Conservation (phyloP, 441 rosid species). For the Bocquillonia castaneifolia region DNA sequence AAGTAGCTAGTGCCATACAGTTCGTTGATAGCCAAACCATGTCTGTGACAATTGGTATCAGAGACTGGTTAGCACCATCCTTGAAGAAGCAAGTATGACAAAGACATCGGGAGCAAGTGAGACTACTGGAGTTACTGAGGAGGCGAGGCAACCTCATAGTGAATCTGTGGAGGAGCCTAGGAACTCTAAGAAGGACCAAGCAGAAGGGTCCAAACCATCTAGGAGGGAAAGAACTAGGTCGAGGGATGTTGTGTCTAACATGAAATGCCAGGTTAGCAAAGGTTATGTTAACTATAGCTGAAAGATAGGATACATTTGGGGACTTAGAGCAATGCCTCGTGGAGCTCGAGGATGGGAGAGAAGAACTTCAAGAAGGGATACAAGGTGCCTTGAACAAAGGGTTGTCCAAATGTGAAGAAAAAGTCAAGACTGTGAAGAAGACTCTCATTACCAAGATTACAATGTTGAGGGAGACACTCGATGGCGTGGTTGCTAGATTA, state of each 20-base stretch:
- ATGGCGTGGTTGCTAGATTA: neutral
- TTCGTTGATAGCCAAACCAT: neutral
- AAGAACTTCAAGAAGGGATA: neutral
- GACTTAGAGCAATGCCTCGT: neutral
- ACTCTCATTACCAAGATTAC: neutral
- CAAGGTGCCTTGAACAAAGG: neutral
- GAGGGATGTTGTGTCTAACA: neutral
- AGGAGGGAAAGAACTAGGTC: neutral
- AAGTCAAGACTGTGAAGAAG: no score
- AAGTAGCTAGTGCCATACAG: neutral
- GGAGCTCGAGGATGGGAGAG: neutral
- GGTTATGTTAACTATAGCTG: neutral
- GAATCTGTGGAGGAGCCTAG: no score
- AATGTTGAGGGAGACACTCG: neutral
- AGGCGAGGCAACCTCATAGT: no score
- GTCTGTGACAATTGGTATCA: neutral
- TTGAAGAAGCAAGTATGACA: neutral
- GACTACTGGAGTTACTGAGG: no score
- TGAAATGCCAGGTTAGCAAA: neutral
- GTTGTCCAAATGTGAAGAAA: neutral
- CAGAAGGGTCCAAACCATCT: neutral
- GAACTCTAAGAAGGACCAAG: no score
- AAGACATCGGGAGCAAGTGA: neutral
- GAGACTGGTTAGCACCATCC: neutral
- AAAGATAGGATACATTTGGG: neutral